Evolutionary conservation across 2,329 filamentous ascomycete genomes (phyloP), one percentile per base, ranked within the genome.

Genomic region (Fusarium euwallaceae): DNA sequence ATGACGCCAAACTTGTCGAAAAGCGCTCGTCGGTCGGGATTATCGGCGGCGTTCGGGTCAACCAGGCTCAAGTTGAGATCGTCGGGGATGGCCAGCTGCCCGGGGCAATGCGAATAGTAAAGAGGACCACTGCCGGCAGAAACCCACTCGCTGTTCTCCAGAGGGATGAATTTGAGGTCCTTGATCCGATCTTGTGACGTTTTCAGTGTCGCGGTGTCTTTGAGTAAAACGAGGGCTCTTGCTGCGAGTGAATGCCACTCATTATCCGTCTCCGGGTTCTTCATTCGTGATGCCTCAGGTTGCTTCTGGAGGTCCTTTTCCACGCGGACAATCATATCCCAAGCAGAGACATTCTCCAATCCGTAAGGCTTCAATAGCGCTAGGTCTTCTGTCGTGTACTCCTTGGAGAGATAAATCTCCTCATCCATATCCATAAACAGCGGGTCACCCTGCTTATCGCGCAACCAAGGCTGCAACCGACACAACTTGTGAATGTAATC

Each of bases 171-270:
- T 3, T 68, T 20, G 14, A 78, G 48, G 3, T 64, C 11, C 0
- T 59, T 58, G 8, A 73, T 55, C 7, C 62, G 61, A 12, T 51
- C 41, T n/a, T 32, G 58, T 2, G 16, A 12, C 0, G 27, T 8
- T 6, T 55, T 37, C 1, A 29, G 0, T 2, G 12, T 48, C 4
- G 62, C 39, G 0, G 39, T 36, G 6, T 36, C 32, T 32, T 66
- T 67, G 7, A 76, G 9, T 0, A 34, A 3, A 0, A 66, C 10
- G 7, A 77, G 64, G 0, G 70, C 73, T 14, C 58, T 45, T 41
- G 74, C 73, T 39, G 72, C 74, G 1, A 71, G 67, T 1, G 74
- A 73, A 22, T 76, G 66, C 73, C 76, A 78, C 7, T 71, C 67
- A 0, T 66, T 14, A 2, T 66, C 61, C 1, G 69, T 72, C 1